Evolutionary conservation across 805 yeast species (phyloP).

Genomic region (Candida coleopterorum): DNA sequence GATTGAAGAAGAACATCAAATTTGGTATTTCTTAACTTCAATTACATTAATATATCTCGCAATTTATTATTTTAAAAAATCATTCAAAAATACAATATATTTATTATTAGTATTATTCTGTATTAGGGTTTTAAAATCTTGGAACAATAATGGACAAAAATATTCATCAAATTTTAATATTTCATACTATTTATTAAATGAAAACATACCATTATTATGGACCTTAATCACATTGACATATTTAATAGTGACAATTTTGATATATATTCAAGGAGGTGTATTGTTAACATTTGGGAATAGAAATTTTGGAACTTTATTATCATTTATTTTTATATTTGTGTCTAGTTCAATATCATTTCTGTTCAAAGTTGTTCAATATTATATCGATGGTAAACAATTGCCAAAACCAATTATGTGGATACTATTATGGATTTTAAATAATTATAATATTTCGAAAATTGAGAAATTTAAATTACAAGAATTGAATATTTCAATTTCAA

Average conservation of each 20-base stretch:
- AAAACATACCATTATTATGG: slow-evolving; percentile 42
- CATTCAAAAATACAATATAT: background rate
- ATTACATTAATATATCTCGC: slow-evolving; percentile 12
- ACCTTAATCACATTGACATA: slow-evolving; percentile 39
- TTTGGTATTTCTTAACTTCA: slow-evolving; percentile 71
- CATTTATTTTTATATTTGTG: slow-evolving; percentile 45
- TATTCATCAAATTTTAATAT: slow-evolving; percentile 40
- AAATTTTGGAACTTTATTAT: slow-evolving; percentile 22
- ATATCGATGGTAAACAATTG: slow-evolving; percentile 49
- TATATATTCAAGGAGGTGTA: slow-evolving; percentile 22
- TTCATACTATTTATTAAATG: slow-evolving; percentile 34
- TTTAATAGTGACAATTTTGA: slow-evolving; percentile 15
- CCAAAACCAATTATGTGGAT: slow-evolving; percentile 35
- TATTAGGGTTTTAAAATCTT: slow-evolving; percentile 63
- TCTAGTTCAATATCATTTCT: slow-evolving; percentile 42
- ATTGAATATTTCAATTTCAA: slow-evolving; percentile 22
- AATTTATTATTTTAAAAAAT: slow-evolving; percentile 7
- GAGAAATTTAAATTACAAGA: slow-evolving; percentile 16
- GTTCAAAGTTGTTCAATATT: slow-evolving; percentile 53
- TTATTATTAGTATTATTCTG: slow-evolving; percentile 22
- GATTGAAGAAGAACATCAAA: slow-evolving; percentile 92
- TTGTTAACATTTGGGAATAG: slow-evolving; percentile 14
- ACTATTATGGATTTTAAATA: slow-evolving; percentile 24
- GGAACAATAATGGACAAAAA: slow-evolving; percentile 92
- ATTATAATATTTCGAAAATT: slow-evolving; percentile 2